These are phyloP conservation scores for Solanum ahanhuiri DNA, from an alignment of 257 asterid genomes.

Conservation along the genomic window DNA sequence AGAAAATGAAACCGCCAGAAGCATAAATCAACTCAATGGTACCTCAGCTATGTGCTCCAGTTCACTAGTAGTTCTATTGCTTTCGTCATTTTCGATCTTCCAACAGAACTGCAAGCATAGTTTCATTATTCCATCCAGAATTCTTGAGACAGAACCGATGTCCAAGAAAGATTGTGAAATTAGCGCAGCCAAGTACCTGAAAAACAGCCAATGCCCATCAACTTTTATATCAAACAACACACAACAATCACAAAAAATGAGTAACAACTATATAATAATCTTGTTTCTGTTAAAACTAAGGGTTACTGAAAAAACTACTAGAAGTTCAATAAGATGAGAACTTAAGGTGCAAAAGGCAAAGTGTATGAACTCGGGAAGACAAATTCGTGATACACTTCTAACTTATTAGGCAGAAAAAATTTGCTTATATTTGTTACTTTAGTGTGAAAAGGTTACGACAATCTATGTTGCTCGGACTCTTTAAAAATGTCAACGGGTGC, in stretches of 20 bases:
- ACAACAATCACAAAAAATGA: neutral
- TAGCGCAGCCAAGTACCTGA: conserved; percentile 87
- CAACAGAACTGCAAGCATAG: conserved; percentile 93
- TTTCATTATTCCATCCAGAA: conserved; percentile 92
- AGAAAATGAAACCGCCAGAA: conserved; percentile 5
- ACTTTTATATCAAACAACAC: neutral
- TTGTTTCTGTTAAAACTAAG: neutral
- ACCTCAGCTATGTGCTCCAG: conserved; percentile 94
- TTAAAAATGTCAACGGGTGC: no score
- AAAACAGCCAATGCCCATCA: neutral
- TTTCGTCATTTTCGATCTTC: conserved; percentile 77
- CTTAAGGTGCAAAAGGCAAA: neutral
- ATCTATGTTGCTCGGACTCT: no score
- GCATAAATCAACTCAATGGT: conserved; percentile 5
- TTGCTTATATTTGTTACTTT: neutral
- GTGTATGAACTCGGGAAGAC: neutral
- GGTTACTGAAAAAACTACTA: neutral
- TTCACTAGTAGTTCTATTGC: conserved; percentile 47
- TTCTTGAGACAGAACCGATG: conserved; percentile 94
- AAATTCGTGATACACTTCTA: neutral
- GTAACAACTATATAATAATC: neutral
- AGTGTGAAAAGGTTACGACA: neutral
- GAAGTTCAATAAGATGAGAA: neutral
- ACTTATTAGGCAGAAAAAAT: neutral
- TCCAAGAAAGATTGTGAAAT: conserved; percentile 95